Evolutionary conservation across 257 asterid species (phyloP).

Genomic region (Echium plantagineum): DNA sequence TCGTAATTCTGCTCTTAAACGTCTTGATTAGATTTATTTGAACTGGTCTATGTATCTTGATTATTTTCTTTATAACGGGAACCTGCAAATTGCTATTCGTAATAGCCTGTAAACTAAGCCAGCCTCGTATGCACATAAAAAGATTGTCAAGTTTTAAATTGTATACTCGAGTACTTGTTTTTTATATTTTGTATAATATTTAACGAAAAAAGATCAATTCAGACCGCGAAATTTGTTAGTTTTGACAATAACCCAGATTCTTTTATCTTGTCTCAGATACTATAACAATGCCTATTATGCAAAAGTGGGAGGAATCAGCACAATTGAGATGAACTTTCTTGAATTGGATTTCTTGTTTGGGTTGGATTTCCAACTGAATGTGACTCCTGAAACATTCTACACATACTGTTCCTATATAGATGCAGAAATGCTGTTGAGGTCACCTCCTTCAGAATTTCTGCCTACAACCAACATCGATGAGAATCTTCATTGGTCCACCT

Average conservation of each 20-base stretch:
- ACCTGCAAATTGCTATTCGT: too few species aligned
- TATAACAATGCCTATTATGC: constrained; percentile 69
- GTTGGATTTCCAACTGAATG: constrained; percentile 45
- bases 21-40: too few species aligned
- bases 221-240: too few species aligned
- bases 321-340: constrained; percentile 52
- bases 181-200: too few species aligned
- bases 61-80: too few species aligned
- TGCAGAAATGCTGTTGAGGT: constrained; percentile 21
- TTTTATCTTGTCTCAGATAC: constrained; percentile 20
- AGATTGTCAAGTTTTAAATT: too few species aligned
- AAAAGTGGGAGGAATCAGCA: constrained; percentile 55
- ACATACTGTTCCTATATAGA: constrained; percentile 32
- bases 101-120: too few species aligned
- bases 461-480: constrained; percentile 13
- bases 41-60: too few species aligned
- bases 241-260: background rate
- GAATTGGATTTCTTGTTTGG: constrained; percentile 68
- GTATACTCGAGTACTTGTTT: too few species aligned
- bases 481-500: constrained; percentile 16
- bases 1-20: too few species aligned
- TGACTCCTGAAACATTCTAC: constrained; percentile 39
- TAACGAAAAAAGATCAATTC: too few species aligned
- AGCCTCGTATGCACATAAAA: too few species aligned
- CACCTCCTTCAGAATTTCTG: constrained; percentile 24